A percentile compares a stretch with the other conserved stretches of the same genome.
Evolutionary conservation across 1,284 basidiomycete genomes (phyloP).

Genomic region (Anthracocystis setariae): DNA sequence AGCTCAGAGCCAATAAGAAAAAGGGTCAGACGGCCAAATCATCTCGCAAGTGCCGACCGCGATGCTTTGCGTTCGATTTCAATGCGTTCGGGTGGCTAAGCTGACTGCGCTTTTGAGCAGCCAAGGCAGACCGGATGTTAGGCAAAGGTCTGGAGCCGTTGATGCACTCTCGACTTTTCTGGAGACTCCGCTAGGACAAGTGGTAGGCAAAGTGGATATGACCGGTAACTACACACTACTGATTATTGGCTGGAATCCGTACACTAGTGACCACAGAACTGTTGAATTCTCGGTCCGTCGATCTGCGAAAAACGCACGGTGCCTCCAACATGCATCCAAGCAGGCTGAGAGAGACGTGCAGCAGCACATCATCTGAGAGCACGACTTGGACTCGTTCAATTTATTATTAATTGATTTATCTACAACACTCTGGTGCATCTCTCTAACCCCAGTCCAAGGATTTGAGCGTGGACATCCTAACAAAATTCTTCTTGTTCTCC

Average conservation of each 20-base stretch:
- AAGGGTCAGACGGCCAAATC: background rate
- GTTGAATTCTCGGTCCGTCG: too few species aligned
- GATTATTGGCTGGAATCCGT: background rate
- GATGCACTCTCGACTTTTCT: background rate
- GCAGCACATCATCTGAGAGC: background rate
- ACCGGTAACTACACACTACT: constrained; percentile 19
- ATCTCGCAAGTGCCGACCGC: too few species aligned
- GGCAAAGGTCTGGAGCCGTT: constrained; percentile 17
- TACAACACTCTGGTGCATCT: too few species aligned
- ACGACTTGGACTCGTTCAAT: background rate
- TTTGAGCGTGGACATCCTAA: too few species aligned
- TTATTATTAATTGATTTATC: too few species aligned
- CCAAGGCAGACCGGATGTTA: background rate
- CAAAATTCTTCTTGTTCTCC: background rate
- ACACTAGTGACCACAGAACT: constrained; percentile 8
- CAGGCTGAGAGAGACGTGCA: constrained; percentile 5
- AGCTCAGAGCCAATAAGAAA: constrained; percentile 15
- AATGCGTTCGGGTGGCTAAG: too few species aligned
- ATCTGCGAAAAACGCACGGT: too few species aligned
- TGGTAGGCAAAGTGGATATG: background rate
- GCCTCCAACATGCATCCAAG: background rate
- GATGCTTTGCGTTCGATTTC: too few species aligned
- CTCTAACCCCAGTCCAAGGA: too few species aligned
- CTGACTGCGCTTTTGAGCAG: background rate
- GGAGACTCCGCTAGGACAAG: constrained; percentile 32